These are phyloP conservation scores for Daldinia sp. DNA, from an alignment of 2,329 filamentous ascomycete genomes.

Conservation along the genomic window DNA sequence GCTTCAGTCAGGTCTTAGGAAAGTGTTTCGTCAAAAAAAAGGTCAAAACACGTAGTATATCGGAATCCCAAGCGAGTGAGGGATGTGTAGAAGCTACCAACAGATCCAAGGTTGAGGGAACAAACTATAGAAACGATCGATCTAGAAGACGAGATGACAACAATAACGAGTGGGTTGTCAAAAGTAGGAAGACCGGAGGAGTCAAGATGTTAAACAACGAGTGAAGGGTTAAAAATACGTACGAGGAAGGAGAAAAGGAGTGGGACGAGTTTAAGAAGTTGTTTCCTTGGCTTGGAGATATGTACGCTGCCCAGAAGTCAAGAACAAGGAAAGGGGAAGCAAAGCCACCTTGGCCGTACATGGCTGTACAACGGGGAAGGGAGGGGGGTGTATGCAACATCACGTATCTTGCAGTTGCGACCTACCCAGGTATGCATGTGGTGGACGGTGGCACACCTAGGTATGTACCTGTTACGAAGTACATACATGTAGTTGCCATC, in stretches of 20 bases:
- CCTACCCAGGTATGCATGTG: background rate
- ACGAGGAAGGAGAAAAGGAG: constrained; percentile 28
- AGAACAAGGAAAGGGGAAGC: constrained; percentile 38
- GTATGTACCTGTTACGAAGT: background rate
- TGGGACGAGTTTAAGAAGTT: constrained; percentile 19
- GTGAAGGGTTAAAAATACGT: constrained; percentile 27
- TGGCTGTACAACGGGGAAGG: constrained; percentile 18
- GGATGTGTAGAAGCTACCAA: constrained; percentile 27
- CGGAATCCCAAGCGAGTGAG: constrained; percentile 40
- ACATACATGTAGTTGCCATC: background rate
- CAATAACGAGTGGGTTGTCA: constrained; percentile 50
- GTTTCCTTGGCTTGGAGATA: constrained; percentile 36
- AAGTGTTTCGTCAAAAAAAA: constrained; percentile 26
- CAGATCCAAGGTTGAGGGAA: constrained; percentile 20
- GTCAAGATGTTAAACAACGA: constrained; percentile 41
- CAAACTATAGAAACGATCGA: constrained; percentile 32
- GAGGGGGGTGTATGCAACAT: constrained; percentile 39
- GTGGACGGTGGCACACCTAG: background rate
- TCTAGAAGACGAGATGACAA: constrained; percentile 40
- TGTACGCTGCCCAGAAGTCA: constrained; percentile 3
- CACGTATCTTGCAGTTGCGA: background rate
- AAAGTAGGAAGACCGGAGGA: constrained; percentile 32
- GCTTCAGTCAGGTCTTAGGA: constrained; percentile 12
- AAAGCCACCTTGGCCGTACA: constrained; percentile 17
- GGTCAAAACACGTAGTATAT: constrained; percentile 23